Conservation (phyloP, 305 asterid genomes). For the Ajuga reptans region DNA sequence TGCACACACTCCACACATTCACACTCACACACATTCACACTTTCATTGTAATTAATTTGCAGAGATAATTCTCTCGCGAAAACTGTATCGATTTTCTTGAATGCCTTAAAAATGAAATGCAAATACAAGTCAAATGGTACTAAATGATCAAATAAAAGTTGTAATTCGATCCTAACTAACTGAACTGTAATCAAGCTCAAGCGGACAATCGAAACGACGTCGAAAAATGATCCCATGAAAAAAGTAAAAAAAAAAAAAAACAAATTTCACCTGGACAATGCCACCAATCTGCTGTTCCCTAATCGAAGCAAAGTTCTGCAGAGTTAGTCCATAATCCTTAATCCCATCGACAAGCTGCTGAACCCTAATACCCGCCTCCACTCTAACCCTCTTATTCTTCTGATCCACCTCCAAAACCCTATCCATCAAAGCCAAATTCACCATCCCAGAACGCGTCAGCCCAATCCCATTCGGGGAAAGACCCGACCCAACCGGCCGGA, state of each 20-base stretch:
- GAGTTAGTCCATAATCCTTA: slow-evolving; percentile 66
- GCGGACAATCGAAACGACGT: neutral
- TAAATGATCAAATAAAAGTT: too few relatives aligned
- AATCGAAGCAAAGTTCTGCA: slow-evolving; percentile 93
- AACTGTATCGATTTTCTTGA: too few relatives aligned
- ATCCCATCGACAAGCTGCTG: slow-evolving; percentile 93
- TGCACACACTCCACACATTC: too few relatives aligned
- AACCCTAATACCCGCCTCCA: slow-evolving; percentile 89
- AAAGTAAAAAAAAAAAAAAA: neutral
- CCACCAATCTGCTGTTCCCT: slow-evolving; percentile 98
- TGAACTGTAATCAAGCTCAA: too few relatives aligned
- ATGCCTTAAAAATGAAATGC: too few relatives aligned
- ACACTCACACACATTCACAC: too few relatives aligned
- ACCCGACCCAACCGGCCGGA: slow-evolving; percentile 92
- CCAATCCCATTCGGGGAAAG: slow-evolving; percentile 93
- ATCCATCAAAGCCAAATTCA: slow-evolving; percentile 90
- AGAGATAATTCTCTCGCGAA: too few relatives aligned
- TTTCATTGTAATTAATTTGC: too few relatives aligned
- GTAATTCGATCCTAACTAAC: too few relatives aligned
- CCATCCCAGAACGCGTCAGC: slow-evolving; percentile 82
- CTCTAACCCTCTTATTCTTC: slow-evolving; percentile 71
- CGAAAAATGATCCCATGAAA: neutral
- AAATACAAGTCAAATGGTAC: too few relatives aligned
- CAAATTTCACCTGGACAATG: slow-evolving; percentile 59
- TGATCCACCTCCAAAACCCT: slow-evolving; percentile 79